Evolutionary conservation across 148 eudicot species (phyloP), one percentile per base, ranked within the genome.

Genomic region (Chenopodium formosanum): DNA sequence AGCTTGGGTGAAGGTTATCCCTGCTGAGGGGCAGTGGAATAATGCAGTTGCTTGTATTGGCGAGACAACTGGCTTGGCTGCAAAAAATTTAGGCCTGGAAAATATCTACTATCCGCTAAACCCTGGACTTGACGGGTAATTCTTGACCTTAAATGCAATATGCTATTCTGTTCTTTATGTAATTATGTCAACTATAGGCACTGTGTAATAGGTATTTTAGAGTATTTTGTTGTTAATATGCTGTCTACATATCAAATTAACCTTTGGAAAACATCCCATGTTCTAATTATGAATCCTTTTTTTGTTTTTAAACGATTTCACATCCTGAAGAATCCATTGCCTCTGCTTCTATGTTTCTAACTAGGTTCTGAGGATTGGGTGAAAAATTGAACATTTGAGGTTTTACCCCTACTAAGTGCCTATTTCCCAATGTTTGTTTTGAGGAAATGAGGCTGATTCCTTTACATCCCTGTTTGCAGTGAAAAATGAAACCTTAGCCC

Each of bases 51-150:
- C 98, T 73, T 96, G 99, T 84, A 96, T 96, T 73, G 99, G 99
- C 29, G 99, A 91, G 87, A 96, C 99, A 82, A 96, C 99, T 89
- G 97, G 91, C 82, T 70, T 78, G 70, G 97, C 95, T 85, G 99
- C 99, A 68, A 91, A 87, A 88, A 87, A 87, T 84, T 79, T 90
- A 72, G 95, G 98, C 60, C 84, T 96, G 72, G 86, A 73, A 83
- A 92, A 91, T 83, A 91, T 96, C 29, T 94, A 90, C 84, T 88
- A 90, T 80, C 99, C 98, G 4, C 74, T 81, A 32, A 90, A 84
- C 83, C 99, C 99, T 34, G 95, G 98, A 58, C 80, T 96, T 70
- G 97, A 94, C 83, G 99, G 99, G 98, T 96, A 94, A 83, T 56
- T 62, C 46, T 78, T 75, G 17, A 29, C 40, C 12, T 53, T 44